Conservation (phyloP, 768 basidiomycete genomes). For the Hydnomerulius pinastri region DNA sequence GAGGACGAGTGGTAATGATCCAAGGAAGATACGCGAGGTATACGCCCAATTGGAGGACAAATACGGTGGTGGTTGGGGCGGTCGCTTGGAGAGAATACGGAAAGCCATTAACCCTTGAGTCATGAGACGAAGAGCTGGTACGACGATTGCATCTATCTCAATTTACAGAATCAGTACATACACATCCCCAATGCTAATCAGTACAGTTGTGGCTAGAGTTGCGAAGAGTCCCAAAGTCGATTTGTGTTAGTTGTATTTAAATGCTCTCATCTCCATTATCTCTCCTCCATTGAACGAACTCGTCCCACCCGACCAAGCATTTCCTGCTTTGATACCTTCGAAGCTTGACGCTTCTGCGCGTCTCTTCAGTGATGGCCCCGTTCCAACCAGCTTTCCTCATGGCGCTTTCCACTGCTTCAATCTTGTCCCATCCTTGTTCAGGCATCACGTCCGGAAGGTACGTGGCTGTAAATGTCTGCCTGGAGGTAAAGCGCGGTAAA, state of each 20-base stretch:
- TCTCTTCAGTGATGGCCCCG: constrained; percentile 78
- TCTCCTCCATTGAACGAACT: constrained; percentile 76
- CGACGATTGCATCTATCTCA: background rate
- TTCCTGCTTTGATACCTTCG: constrained; percentile 81
- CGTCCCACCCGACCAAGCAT: constrained; percentile 69
- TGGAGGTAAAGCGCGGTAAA: constrained; percentile 54
- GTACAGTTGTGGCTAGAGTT: constrained; percentile 12
- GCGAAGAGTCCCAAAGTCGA: constrained; percentile 4
- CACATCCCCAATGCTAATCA: constrained; percentile 8
- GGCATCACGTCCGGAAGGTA: constrained; percentile 93
- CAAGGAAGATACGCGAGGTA: constrained; percentile 49
- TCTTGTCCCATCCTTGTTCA: constrained; percentile 92
- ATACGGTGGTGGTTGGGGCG: constrained; percentile 50
- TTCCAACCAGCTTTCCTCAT: constrained; percentile 93
- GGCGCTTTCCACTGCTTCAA: constrained; percentile 87
- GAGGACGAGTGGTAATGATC: constrained; percentile 56
- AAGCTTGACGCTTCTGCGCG: constrained; percentile 73
- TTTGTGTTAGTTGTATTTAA: constrained; percentile 14
- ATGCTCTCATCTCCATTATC: constrained; percentile 42
- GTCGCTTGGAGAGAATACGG: constrained; percentile 46
- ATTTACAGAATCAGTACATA: background rate
- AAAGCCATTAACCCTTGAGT: constrained; percentile 34
- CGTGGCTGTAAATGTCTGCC: constrained; percentile 75
- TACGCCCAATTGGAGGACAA: constrained; percentile 58
- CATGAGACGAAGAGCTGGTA: constrained; percentile 1